phyloP scores from a whole-genome alignment of 129 eudicot genomes.

The Scalesia atractyloides region DNA sequence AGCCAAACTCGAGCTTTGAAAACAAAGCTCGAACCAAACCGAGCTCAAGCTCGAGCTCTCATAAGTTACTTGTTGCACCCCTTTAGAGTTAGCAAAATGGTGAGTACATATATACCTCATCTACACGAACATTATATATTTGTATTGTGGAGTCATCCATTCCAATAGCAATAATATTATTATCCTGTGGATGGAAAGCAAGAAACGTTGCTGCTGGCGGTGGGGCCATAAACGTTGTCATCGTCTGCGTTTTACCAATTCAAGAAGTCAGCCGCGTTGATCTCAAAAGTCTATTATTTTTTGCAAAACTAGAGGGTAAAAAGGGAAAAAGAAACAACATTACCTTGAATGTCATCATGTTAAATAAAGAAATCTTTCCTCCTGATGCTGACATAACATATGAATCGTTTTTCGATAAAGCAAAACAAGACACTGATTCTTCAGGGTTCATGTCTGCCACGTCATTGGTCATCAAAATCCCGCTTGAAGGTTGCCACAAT shows the following conservation, averaged over 20 bases:
- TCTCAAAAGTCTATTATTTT: background rate
- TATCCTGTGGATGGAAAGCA: conserved; percentile 88
- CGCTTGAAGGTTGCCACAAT: conserved; percentile 96
- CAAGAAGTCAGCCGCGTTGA: conserved; percentile 8
- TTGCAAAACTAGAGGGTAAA: background rate
- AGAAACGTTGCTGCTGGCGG: conserved; percentile 91
- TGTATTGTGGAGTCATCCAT: conserved; percentile 84
- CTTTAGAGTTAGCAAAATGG: background rate
- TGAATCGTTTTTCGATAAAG: conserved; percentile 89
- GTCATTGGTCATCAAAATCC: conserved; percentile 89
- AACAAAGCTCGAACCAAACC: too few species aligned
- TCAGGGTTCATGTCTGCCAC: conserved; percentile 72
- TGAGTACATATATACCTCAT: conserved; percentile 45
- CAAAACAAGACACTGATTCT: conserved; percentile 96
- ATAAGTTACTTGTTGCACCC: too few species aligned
- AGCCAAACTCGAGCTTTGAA: too few species aligned
- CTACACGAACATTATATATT: conserved; percentile 76
- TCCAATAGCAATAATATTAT: conserved; percentile 79
- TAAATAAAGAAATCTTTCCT: conserved; percentile 89
- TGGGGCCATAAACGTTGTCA: conserved; percentile 90
- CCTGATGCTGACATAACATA: conserved; percentile 99
- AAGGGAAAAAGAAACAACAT: background rate
- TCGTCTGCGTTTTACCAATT: conserved; percentile 57
- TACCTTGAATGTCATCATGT: conserved; percentile 99
- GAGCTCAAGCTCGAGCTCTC: too few species aligned